These are phyloP conservation scores for Extremus antarcticus DNA, from an alignment of 495 filamentous ascomycete species.

Conservation along the genomic window DNA sequence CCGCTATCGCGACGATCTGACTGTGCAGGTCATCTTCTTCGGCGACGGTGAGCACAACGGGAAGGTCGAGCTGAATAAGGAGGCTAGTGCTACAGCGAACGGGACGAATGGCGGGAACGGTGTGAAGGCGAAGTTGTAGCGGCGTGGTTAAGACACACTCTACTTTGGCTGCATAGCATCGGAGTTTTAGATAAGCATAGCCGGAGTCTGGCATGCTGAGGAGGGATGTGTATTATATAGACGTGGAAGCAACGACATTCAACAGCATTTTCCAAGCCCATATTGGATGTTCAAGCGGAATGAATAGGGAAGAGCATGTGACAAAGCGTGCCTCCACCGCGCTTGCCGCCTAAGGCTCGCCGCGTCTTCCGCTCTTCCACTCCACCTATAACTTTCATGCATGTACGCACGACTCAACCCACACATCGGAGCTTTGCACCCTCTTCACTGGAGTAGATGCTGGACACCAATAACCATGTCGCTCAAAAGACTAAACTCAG, in stretches of 20 bases:
- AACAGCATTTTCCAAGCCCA: background rate
- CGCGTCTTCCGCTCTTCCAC: background rate
- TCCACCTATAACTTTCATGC: too few relatives aligned
- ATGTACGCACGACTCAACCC: too few relatives aligned
- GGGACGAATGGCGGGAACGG: constrained; percentile 1
- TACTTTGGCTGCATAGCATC: background rate
- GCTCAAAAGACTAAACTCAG: constrained; percentile 21
- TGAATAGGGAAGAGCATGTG: too few relatives aligned
- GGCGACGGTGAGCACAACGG: constrained; percentile 62
- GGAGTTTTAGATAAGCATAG: background rate
- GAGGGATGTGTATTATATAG: background rate
- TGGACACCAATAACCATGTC: background rate
- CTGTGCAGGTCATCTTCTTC: constrained; percentile 98
- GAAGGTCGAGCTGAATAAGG: constrained; percentile 68
- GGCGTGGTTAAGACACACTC: background rate
- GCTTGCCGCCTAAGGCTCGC: background rate
- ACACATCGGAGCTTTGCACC: background rate
- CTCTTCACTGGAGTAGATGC: background rate
- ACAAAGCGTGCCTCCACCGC: background rate
- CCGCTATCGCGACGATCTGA: constrained; percentile 87
- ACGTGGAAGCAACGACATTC: background rate
- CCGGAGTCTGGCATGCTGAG: background rate
- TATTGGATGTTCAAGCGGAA: too few relatives aligned
- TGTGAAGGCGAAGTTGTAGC: constrained; percentile 16
- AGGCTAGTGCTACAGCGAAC: constrained; percentile 55